Evolutionary conservation across 768 basidiomycete species (phyloP).

Genomic region (Collybia nuda): DNA sequence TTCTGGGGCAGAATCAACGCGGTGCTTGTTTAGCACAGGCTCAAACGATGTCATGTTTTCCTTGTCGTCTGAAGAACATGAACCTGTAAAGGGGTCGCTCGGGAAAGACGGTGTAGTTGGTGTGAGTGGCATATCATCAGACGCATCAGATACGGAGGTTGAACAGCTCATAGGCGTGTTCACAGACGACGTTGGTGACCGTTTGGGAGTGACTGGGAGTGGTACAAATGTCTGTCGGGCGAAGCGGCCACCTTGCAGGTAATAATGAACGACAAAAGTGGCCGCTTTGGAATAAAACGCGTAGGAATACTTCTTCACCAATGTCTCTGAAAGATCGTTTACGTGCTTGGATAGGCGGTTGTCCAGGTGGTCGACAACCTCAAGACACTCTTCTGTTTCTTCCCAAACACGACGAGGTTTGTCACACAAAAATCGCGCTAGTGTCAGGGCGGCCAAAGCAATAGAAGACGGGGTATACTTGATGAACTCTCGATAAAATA

Average conservation of each 20-base stretch:
- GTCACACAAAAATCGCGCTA: conserved; percentile 86
- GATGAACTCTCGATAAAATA: conserved; percentile 96
- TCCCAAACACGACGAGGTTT: conserved; percentile 78
- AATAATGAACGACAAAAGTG: conserved; percentile 90
- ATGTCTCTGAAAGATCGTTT: conserved; percentile 91
- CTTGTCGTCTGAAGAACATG: conserved; percentile 69
- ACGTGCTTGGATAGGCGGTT: conserved; percentile 83
- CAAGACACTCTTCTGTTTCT: conserved; percentile 80
- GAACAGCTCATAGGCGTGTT: conserved; percentile 77
- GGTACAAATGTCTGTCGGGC: conserved; percentile 42
- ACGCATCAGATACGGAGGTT: conserved; percentile 70
- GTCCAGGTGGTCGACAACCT: conserved; percentile 87
- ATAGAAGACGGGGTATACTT: conserved; percentile 83
- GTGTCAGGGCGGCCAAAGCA: conserved; percentile 84
- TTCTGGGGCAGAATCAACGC: conserved; percentile 66
- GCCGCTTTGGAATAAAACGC: conserved; percentile 97
- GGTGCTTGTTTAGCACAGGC: conserved; percentile 70
- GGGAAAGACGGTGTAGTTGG: conserved; percentile 72
- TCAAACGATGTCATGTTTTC: conserved; percentile 79
- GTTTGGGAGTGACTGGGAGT: conserved; percentile 70
- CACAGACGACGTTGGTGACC: conserved; percentile 50
- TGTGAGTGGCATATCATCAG: conserved; percentile 83
- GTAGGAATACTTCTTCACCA: conserved; percentile 97
- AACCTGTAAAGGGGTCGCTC: conserved; percentile 53
- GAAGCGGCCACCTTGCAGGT: conserved; percentile 85